A percentile compares a stretch with the other conserved stretches of the same genome.
Evolutionary conservation across 352 stramenopile genomes (phyloP).

Genomic region (Globisporangium paddicum): DNA sequence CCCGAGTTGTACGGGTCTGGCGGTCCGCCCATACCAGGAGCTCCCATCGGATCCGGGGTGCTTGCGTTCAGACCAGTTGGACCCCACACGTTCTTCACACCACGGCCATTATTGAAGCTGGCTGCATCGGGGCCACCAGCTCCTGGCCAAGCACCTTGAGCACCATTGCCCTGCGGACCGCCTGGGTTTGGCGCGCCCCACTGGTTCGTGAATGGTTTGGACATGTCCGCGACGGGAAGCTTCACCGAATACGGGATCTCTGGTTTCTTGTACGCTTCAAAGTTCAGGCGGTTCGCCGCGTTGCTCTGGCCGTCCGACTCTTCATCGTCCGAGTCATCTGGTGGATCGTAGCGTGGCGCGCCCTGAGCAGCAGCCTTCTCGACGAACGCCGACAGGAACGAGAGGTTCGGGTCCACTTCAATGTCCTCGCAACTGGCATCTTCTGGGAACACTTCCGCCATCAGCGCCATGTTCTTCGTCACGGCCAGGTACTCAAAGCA

Average conservation of each 20-base stretch:
- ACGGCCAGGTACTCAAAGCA: conserved; percentile 98
- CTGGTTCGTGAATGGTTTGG: conserved; percentile 50
- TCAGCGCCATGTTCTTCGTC: conserved; percentile 88
- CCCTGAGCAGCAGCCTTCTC: conserved; percentile 90
- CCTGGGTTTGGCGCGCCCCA: conserved; percentile 37
- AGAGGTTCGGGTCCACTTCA: conserved; percentile 94
- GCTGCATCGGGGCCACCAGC: conserved; percentile 26
- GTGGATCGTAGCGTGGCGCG: conserved; percentile 92
- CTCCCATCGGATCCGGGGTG: conserved; percentile 6
- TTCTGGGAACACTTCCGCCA: conserved; percentile 94
- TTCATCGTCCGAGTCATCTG: conserved; percentile 95
- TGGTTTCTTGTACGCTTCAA: conserved; percentile 89
- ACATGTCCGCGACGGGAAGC: conserved; percentile 51
- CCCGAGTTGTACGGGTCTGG: conserved; percentile 34
- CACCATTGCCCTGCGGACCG: conserved; percentile 15
- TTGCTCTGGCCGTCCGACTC: conserved; percentile 76
- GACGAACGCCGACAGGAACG: conserved; percentile 95
- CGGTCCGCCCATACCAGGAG: background rate
- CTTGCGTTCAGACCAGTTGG: conserved; percentile 64
- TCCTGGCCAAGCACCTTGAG: conserved; percentile 25
- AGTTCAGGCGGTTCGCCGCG: conserved; percentile 70
- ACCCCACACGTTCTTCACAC: conserved; percentile 84
- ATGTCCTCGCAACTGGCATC: conserved; percentile 95
- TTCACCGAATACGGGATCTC: conserved; percentile 85
- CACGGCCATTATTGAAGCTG: conserved; percentile 30